Evolutionary conservation across 1,284 basidiomycete species (phyloP).

Genomic region (Moniliophthora roreri): DNA sequence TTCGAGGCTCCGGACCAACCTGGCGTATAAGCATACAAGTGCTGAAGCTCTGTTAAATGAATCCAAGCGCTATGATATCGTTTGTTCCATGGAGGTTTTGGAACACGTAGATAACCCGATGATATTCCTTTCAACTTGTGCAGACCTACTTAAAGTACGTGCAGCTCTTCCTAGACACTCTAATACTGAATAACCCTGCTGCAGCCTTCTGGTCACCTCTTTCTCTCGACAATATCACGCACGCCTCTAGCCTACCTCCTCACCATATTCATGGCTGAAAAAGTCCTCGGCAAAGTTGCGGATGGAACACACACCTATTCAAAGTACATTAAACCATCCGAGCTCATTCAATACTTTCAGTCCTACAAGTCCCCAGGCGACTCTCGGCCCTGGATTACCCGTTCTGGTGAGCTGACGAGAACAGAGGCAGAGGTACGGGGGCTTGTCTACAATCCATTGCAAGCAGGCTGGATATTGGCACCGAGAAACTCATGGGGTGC

Average conservation of each 20-base stretch:
- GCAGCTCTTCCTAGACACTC: neutral
- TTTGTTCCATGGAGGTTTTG: constrained; percentile 97
- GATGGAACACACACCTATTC: constrained; percentile 90
- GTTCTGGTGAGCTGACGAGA: constrained; percentile 51
- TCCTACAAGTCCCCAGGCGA: constrained; percentile 46
- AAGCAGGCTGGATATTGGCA: constrained; percentile 71
- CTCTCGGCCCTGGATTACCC: constrained; percentile 37
- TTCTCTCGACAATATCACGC: constrained; percentile 95
- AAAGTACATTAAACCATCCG: constrained; percentile 89
- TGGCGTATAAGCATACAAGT: constrained; percentile 73
- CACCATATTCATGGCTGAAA: constrained; percentile 90
- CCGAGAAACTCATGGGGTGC: constrained; percentile 60
- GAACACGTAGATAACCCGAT: constrained; percentile 96
- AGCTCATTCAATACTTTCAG: constrained; percentile 86
- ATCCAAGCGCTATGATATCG: constrained; percentile 79
- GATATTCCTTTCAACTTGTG: constrained; percentile 80
- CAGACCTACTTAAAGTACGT: constrained; percentile 81
- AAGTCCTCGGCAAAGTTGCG: constrained; percentile 80
- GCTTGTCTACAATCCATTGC: constrained; percentile 80
- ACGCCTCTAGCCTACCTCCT: constrained; percentile 89
- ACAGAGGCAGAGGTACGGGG: constrained; percentile 81
- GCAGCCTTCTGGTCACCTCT: constrained; percentile 93
- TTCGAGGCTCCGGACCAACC: constrained; percentile 47
- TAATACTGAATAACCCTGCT: constrained; percentile 6
- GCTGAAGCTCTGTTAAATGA: constrained; percentile 75